A percentile compares a stretch with the other conserved stretches of the same genome.
phyloP scores from a whole-genome alignment of 331 rosid species.

The Prunus yedoensis region DNA sequence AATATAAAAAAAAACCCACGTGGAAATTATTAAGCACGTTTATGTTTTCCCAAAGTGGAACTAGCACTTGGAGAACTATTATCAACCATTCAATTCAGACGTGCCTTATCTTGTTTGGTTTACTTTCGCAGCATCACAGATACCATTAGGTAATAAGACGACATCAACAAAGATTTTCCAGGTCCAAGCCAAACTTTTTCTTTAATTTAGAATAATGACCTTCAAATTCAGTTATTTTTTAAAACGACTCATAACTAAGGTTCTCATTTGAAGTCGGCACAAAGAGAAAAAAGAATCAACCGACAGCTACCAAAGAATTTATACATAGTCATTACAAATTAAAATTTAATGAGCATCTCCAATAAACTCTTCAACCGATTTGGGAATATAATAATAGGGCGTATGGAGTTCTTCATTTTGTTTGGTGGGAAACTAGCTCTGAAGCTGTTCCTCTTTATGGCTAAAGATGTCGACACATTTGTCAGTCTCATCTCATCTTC shows the following conservation, averaged over 20 bases:
- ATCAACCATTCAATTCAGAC: neutral
- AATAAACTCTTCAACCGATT: too few species aligned
- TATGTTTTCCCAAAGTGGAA: slow-evolving; percentile 1
- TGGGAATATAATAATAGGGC: too few species aligned
- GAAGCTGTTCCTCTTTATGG: neutral
- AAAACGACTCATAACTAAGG: too few species aligned
- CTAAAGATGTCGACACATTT: neutral
- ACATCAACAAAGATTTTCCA: too few species aligned
- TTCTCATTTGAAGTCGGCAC: neutral
- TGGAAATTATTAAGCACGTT: slow-evolving; percentile 7
- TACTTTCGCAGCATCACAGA: too few species aligned
- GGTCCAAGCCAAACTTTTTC: too few species aligned
- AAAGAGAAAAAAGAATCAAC: neutral
- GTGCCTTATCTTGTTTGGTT: neutral
- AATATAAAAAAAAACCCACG: neutral
- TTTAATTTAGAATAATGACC: too few species aligned
- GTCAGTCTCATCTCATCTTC: neutral
- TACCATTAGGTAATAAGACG: too few species aligned
- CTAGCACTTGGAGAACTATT: neutral
- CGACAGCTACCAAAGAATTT: too few species aligned
- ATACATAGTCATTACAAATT: too few species aligned
- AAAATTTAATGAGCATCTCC: too few species aligned
- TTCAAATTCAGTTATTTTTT: too few species aligned
- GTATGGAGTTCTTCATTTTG: neutral
- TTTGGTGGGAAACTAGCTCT: neutral